These are phyloP conservation scores for Wallemia ichthyophaga DNA, from an alignment of 1,284 basidiomycete genomes.

Conservation along the genomic window DNA sequence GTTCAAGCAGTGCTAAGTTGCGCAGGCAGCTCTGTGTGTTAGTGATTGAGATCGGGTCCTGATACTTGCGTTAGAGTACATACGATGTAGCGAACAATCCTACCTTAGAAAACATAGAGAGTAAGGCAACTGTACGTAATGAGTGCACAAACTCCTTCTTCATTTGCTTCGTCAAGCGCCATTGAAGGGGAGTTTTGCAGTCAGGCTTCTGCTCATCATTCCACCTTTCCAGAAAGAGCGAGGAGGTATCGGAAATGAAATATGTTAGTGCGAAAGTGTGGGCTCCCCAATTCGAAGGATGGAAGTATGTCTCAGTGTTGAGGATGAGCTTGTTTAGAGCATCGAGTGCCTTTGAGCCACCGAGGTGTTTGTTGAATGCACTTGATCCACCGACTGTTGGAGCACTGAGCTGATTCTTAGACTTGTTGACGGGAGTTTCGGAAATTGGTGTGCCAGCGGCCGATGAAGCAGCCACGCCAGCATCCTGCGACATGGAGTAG, in stretches of 20 bases:
- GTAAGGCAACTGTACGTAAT: constrained; percentile 58
- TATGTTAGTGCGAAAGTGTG: constrained; percentile 41
- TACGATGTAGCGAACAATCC: background rate
- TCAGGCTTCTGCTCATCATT: constrained; percentile 46
- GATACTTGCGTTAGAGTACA: background rate
- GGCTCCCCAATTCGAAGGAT: constrained; percentile 46
- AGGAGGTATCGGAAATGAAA: constrained; percentile 48
- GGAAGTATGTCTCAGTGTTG: constrained; percentile 75
- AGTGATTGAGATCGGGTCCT: constrained; percentile 20
- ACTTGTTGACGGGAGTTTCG: constrained; percentile 13
- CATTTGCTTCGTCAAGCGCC: constrained; percentile 53
- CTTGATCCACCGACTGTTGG: constrained; percentile 15
- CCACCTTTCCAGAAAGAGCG: constrained; percentile 55
- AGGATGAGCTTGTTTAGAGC: constrained; percentile 65
- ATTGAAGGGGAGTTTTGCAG: constrained; percentile 48
- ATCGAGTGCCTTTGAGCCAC: constrained; percentile 66
- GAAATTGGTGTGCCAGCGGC: constrained; percentile 4
- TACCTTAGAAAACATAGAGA: constrained; percentile 83
- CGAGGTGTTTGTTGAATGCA: constrained; percentile 26
- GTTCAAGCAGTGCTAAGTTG: constrained; percentile 28
- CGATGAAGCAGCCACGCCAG: constrained; percentile 20
- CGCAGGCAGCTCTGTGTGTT: constrained; percentile 19
- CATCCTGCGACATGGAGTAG: constrained; percentile 70
- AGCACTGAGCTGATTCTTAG: constrained; percentile 16
- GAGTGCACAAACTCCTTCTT: constrained; percentile 51